Evolutionary conservation across 1,284 basidiomycete genomes (phyloP).

Genomic region (Phenoliferia sp.): DNA sequence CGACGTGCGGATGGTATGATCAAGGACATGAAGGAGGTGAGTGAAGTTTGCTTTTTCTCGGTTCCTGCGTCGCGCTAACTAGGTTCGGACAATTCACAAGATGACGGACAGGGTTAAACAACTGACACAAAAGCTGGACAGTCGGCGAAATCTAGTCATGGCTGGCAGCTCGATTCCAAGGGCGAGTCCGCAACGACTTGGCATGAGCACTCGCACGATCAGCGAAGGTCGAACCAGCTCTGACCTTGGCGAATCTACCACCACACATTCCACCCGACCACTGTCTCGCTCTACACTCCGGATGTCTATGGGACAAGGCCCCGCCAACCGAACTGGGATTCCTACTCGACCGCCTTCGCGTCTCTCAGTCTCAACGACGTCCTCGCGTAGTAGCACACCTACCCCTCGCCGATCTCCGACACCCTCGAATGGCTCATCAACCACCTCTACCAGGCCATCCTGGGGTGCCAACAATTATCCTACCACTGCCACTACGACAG

Average conservation of each 20-base stretch:
- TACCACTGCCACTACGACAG: not conserved
- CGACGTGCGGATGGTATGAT: constrained; percentile 24
- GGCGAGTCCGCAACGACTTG: not conserved
- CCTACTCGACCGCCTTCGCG: not conserved
- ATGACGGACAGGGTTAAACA: constrained; percentile 29
- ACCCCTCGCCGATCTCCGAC: not conserved
- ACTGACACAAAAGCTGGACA: constrained; percentile 28
- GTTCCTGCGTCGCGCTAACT: not conserved
- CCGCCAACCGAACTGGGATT: not conserved
- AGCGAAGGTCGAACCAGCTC: not conserved
- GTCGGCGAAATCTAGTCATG: constrained; percentile 17
- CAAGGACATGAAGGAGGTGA: constrained; percentile 27
- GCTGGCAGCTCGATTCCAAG: constrained; percentile 7
- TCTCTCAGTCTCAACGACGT: not conserved
- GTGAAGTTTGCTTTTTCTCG: not conserved
- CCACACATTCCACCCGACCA: constrained; percentile 9
- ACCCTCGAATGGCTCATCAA: not conserved
- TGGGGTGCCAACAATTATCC: not conserved
- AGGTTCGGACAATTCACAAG: not conserved
- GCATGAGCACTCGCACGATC: not conserved
- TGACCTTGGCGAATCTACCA: not conserved
- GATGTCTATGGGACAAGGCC: constrained; percentile 8
- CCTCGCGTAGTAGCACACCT: not conserved
- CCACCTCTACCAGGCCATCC: not conserved
- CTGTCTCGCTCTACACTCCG: constrained; percentile 16